A percentile compares a stretch with the other conserved stretches of the same genome.
Evolutionary conservation across 2,329 filamentous ascomycete genomes (phyloP).

Genomic region (Bipolaris bicolor): DNA sequence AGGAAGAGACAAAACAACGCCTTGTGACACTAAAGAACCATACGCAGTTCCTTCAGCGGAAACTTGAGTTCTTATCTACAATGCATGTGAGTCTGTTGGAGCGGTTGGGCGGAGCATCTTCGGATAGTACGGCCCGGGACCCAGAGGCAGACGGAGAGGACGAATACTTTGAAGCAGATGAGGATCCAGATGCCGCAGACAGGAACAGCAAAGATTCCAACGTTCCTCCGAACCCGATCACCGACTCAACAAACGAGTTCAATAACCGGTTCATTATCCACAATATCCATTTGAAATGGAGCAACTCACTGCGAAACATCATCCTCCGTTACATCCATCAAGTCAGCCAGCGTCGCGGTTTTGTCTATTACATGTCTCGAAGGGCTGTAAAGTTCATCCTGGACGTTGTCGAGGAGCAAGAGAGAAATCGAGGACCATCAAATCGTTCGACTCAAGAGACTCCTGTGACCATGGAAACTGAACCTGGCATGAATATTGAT

Average conservation of each 20-base stretch:
- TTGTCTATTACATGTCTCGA: constrained; percentile 96
- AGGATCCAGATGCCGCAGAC: constrained; percentile 58
- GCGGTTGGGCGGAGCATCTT: constrained; percentile 65
- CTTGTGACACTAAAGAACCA: constrained; percentile 63
- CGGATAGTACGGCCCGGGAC: constrained; percentile 55
- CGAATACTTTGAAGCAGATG: constrained; percentile 57
- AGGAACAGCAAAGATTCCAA: constrained; percentile 62
- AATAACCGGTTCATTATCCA: constrained; percentile 98
- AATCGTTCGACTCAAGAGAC: constrained; percentile 35
- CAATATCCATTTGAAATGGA: constrained; percentile 98
- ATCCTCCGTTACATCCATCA: constrained; percentile 97
- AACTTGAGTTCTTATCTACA: constrained; percentile 63
- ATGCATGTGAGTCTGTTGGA: constrained; percentile 65
- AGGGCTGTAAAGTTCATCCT: constrained; percentile 97
- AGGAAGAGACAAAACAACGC: constrained; percentile 61
- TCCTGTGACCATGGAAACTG: constrained; percentile 54
- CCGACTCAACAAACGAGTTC: constrained; percentile 91
- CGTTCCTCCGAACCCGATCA: constrained; percentile 64
- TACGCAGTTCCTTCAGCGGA: constrained; percentile 61
- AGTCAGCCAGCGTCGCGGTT: constrained; percentile 91
- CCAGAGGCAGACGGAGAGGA: constrained; percentile 52
- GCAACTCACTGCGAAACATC: constrained; percentile 93
- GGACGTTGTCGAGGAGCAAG: constrained; percentile 95
- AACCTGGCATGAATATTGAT: constrained; percentile 72
- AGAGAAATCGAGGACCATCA: constrained; percentile 61